phyloP scores from a whole-genome alignment of 176 grass and related monocot species.

The Raddia distichophylla region DNA sequence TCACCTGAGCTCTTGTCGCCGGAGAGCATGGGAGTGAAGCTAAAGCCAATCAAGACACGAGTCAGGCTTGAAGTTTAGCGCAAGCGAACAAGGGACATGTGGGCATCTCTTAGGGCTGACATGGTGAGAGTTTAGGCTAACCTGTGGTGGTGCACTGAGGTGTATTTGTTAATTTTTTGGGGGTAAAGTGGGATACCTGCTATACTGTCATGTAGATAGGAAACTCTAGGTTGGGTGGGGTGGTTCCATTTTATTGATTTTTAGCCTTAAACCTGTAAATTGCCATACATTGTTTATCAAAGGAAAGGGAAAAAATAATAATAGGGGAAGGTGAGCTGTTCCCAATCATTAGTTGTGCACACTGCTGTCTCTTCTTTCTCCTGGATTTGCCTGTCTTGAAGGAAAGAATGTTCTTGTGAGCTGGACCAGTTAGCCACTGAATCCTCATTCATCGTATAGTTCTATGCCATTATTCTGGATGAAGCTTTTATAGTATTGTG shows the following conservation, averaged over 20 bases:
- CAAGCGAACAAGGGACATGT: constrained; percentile 4
- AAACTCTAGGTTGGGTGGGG: constrained; percentile 44
- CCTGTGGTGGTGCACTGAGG: background rate
- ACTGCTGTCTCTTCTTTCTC: constrained; percentile 13
- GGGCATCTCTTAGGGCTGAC: constrained; percentile 37
- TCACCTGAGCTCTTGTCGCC: constrained; percentile 88
- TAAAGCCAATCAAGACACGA: constrained; percentile 94
- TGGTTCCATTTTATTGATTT: constrained; percentile 59
- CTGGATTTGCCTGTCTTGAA: constrained; percentile 21
- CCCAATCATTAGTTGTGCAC: constrained; percentile 37
- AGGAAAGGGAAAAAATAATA: constrained; percentile 50
- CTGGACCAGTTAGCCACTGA: constrained; percentile 33
- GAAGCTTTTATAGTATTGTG: constrained; percentile 3
- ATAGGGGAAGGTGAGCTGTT: constrained; percentile 52
- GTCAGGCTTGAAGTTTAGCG: constrained; percentile 65
- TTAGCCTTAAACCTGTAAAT: constrained; percentile 62
- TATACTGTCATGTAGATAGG: constrained; percentile 54
- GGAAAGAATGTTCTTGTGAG: constrained; percentile 42
- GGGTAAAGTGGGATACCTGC: constrained; percentile 35
- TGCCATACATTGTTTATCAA: constrained; percentile 59
- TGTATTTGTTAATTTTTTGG: constrained; percentile 38
- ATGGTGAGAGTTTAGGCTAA: constrained; percentile 51
- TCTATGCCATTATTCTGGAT: constrained; percentile 35
- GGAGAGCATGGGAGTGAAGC: constrained; percentile 96
- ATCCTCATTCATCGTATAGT: constrained; percentile 23